Base-by-base conservation (phyloP, 1,284 basidiomycete genomes). In the Boletus mariae region DNA sequence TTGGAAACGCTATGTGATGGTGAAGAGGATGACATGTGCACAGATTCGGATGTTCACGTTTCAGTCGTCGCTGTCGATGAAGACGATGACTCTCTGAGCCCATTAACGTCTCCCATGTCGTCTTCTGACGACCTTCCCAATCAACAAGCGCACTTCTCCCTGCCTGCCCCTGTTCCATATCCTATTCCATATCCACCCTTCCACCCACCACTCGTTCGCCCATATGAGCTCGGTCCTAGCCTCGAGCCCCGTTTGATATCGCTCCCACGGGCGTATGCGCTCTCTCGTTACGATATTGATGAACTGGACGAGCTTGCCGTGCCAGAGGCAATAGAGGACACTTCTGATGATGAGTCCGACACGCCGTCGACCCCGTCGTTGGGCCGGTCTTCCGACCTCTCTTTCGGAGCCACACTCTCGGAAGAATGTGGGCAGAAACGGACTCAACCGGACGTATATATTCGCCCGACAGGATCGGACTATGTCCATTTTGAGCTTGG, bases 261-360 rank as follows among this genome's bases (percentile, higher is more conserved):
- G 53, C 58, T 60, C 49, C 71, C 74, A 25, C 61, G 71, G 23
- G 69, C 75, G 56, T 80, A 79, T 71, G 77, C 62, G 75, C 73
- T 86, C 47, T 80, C 84, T 50, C 85, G 83, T 60, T 78, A 75
- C 60, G 75, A 82, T 63, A 66, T 75, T 56, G 80, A 84, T 65
- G 82, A 86, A 69, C 64, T 80, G 61, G 84, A 86, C 63, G 82
- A 85, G 60, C 74, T 82, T 37, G 74, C 83, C 31, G 80, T 89
- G 41, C 87, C 85, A 48, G 88, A 90, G 63, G 84, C 85, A 47
- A 87, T 90, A 74, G 87, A 90, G 66, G 87, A 90, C 70, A 81
- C 78, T 45, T 90, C 87, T 44, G 87, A 90, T 71, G 87, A 90
- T 72, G 88, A 90, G 73, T 87, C 86, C 17, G 87, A 90, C 58